Conservation (phyloP, 2,329 filamentous ascomycete genomes). For the Aureobasidium sp. region DNA sequence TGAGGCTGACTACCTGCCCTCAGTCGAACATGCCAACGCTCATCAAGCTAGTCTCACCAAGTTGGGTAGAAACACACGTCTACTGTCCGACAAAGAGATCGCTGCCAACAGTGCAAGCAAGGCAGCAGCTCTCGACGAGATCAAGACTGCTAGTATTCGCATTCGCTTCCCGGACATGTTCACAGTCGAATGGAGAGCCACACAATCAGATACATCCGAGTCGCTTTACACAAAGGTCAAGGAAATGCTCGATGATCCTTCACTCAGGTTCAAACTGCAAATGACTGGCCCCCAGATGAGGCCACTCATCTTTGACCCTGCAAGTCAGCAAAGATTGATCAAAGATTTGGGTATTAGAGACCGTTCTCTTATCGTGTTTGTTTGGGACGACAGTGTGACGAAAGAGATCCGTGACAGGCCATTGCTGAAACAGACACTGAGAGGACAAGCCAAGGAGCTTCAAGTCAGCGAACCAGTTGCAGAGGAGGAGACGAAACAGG, state of each 20-base stretch:
- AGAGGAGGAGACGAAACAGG: background rate
- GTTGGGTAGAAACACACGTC: constrained; percentile 62
- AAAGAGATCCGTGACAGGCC: constrained; percentile 47
- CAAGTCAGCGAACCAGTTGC: constrained; percentile 50
- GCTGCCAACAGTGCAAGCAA: constrained; percentile 61
- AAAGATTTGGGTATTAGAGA: constrained; percentile 63
- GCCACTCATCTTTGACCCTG: constrained; percentile 34
- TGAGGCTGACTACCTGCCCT: constrained; percentile 70
- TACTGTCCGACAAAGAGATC: constrained; percentile 77
- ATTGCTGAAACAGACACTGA: constrained; percentile 54
- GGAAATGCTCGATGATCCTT: constrained; percentile 55
- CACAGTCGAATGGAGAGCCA: constrained; percentile 65
- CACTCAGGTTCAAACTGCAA: constrained; percentile 65
- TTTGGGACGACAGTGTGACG: constrained; percentile 63
- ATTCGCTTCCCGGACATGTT: constrained; percentile 85
- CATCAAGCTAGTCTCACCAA: constrained; percentile 62
- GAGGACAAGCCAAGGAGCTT: constrained; percentile 58
- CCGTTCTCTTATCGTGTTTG: constrained; percentile 66
- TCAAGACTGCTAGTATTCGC: constrained; percentile 65
- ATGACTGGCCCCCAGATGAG: constrained; percentile 50
- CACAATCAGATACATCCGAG: constrained; percentile 59
- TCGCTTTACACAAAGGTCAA: constrained; percentile 70
- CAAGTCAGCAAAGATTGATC: constrained; percentile 52
- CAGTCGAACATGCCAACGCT: constrained; percentile 65
- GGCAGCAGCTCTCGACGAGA: constrained; percentile 56